Conservation (phyloP, 2,329 filamentous ascomycete species). For the Aspergillus costaricaensis region DNA sequence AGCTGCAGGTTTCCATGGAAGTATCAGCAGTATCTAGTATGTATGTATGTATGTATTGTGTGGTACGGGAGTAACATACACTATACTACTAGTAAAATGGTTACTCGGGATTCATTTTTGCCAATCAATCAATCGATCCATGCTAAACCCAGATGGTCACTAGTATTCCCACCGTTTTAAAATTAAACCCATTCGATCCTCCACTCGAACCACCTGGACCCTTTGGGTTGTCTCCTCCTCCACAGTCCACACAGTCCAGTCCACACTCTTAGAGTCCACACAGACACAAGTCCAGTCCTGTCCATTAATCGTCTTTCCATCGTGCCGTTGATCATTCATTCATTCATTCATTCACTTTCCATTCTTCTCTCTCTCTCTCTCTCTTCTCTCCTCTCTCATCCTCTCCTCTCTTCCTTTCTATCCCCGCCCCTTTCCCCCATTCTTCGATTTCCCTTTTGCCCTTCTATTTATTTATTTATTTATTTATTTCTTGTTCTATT, state of each 20-base stretch:
- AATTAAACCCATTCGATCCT: neutral
- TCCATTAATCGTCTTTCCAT: neutral
- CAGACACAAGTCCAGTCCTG: too few relatives aligned
- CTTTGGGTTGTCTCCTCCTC: slow-evolving; percentile 14
- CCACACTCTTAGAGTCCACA: neutral
- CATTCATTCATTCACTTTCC: neutral
- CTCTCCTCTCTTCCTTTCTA: neutral
- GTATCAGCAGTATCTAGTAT: too few relatives aligned
- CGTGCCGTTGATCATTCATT: neutral
- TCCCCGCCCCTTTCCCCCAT: slow-evolving; percentile 5
- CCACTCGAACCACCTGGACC: neutral
- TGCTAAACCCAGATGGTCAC: neutral
- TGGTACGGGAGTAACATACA: too few relatives aligned
- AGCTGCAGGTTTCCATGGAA: too few relatives aligned
- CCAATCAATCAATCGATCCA: neutral
- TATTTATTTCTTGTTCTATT: neutral
- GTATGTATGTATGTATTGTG: too few relatives aligned
- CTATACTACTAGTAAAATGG: too few relatives aligned
- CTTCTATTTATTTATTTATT: neutral
- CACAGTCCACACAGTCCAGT: slow-evolving; percentile 9
- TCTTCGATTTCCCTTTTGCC: neutral
- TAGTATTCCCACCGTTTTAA: neutral
- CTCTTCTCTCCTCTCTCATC: neutral
- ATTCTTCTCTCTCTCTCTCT: neutral
- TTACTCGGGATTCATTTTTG: too few relatives aligned